Conservation (phyloP, 306 rosid species). For the Fragaria vesca region DNA sequence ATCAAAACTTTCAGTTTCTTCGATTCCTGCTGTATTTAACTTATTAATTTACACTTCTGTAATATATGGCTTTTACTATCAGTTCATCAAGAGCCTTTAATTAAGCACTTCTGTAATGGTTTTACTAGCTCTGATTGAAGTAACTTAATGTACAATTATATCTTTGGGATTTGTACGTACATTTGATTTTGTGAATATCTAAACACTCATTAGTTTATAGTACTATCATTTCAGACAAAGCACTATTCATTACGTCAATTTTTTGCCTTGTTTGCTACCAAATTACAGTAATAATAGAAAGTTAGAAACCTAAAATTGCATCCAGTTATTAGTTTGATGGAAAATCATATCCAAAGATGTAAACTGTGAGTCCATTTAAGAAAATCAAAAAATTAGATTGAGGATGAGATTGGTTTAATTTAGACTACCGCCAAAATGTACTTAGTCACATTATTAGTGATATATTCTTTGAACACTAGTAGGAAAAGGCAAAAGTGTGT, state of each 20-base stretch:
- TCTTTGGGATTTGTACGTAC: background rate
- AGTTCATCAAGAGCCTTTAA: too few relatives aligned
- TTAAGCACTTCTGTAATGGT: background rate
- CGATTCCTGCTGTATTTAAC: background rate
- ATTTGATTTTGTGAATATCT: background rate
- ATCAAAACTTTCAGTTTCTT: background rate
- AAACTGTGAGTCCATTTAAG: background rate
- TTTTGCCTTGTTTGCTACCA: background rate
- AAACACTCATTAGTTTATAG: background rate
- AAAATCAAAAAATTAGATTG: background rate
- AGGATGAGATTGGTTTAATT: background rate
- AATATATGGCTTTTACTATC: too few relatives aligned
- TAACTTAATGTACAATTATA: background rate
- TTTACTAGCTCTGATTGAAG: background rate
- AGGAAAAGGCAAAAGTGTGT: conserved; percentile 13
- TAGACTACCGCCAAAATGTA: background rate
- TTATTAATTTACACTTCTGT: too few relatives aligned
- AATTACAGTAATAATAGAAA: background rate
- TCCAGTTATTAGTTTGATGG: background rate
- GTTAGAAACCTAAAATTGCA: background rate
- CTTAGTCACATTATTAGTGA: background rate
- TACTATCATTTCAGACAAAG: background rate
- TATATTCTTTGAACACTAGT: background rate
- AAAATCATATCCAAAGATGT: background rate
- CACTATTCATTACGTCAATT: background rate